Evolutionary conservation across 176 grass and related monocot genomes (phyloP).

Genomic region (Avena eriantha): DNA sequence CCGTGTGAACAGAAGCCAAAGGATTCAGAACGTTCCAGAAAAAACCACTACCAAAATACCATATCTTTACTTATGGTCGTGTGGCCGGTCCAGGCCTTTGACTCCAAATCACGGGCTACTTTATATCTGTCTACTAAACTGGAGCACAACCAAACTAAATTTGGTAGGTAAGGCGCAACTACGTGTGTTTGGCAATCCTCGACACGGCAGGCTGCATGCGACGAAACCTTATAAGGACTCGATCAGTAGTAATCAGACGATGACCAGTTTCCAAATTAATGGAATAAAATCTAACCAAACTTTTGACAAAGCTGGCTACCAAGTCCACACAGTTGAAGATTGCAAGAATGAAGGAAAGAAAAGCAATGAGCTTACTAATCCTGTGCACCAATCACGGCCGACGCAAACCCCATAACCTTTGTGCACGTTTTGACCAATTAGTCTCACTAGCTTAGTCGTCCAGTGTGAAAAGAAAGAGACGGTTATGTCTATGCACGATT

Average conservation of each 20-base stretch:
- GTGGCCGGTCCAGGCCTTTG: background rate
- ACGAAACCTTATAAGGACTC: background rate
- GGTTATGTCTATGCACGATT: background rate
- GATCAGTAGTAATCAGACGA: background rate
- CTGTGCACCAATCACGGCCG: slow-evolving; percentile 36
- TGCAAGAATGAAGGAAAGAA: background rate
- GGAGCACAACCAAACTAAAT: slow-evolving; percentile 35
- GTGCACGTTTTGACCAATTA: background rate
- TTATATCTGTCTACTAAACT: slow-evolving; percentile 20
- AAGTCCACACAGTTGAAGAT: background rate
- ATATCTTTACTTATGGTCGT: background rate
- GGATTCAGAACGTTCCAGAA: background rate
- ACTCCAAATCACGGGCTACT: slow-evolving; percentile 21
- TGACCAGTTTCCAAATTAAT: slow-evolving; percentile 4
- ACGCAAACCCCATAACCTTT: background rate
- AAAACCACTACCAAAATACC: background rate
- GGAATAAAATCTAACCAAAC: slow-evolving; percentile 27
- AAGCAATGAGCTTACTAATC: slow-evolving; percentile 17
- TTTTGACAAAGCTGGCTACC: slow-evolving; percentile 35
- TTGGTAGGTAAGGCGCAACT: slow-evolving; percentile 37
- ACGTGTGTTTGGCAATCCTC: background rate
- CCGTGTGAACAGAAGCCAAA: background rate
- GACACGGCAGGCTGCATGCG: background rate
- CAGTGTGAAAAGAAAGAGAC: background rate
- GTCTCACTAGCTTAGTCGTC: slow-evolving; percentile 3